A percentile compares a stretch with the other conserved stretches of the same genome.
phyloP scores from a whole-genome alignment of 2,329 filamentous ascomycete genomes.

The Fusarium protoensiforme region DNA sequence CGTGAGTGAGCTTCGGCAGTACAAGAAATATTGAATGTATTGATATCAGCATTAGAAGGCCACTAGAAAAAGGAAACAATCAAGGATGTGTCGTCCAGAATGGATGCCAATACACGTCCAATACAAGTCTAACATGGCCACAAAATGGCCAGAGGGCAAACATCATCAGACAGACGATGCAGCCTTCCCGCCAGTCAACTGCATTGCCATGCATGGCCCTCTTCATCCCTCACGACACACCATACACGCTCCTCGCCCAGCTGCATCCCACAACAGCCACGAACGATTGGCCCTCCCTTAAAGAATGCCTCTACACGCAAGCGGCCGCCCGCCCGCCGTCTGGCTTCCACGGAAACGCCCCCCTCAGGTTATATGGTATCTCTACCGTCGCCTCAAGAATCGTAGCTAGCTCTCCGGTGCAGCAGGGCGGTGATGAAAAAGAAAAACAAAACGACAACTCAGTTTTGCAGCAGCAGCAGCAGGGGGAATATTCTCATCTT shows the following conservation, averaged over 20 bases:
- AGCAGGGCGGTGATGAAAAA: constrained; percentile 48
- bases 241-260: constrained; percentile 23
- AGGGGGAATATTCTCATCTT: constrained; percentile 56
- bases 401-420: constrained; percentile 40
- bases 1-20: neutral
- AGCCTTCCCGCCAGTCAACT: constrained; percentile 31
- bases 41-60: constrained; percentile 74
- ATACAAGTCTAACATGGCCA: constrained; percentile 36
- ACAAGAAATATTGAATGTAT: constrained; percentile 54
- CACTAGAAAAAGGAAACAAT: constrained; percentile 64
- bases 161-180: neutral
- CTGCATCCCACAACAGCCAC: constrained; percentile 36
- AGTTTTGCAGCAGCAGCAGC: constrained; percentile 49
- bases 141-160: constrained; percentile 24
- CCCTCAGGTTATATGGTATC: constrained; percentile 17
- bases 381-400: constrained; percentile 47
- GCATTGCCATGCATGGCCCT: constrained; percentile 33
- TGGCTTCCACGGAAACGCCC: constrained; percentile 19
- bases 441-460: constrained; percentile 48
- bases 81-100: constrained; percentile 45
- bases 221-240: constrained; percentile 33
- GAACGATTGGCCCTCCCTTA: constrained; percentile 28
- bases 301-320: constrained; percentile 31
- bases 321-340: constrained; percentile 27
- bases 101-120: constrained; percentile 42